Evolutionary conservation across 2,329 filamentous ascomycete species (phyloP), one percentile per base, ranked within the genome.

Genomic region (Knufia petricola): DNA sequence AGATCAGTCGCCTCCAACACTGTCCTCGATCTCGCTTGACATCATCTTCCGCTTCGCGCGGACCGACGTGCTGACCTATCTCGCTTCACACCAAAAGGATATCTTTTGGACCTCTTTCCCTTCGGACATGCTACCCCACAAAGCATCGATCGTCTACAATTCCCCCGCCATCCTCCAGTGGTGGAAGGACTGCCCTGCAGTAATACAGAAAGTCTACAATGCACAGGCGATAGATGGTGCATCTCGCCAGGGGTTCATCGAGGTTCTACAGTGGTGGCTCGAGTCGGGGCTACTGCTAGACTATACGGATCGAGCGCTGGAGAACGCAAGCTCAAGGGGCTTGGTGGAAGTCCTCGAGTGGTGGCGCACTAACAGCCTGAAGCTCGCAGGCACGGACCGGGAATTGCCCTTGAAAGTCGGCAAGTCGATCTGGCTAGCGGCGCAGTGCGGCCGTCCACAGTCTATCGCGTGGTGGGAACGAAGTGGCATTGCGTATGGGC

Each of bases 211-310:
- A 61, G 86, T 94, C 60, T 95, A 95, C 64, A 84, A 85, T 45
- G 72, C 77, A 32, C 87, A 94, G 64, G 86, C 88, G 9, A 75
- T 96, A 21, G 88, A 96, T 61, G 85, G 85, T 24, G 90, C 90
- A 4, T 94, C 86, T 1, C 82, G 84, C 47, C 84, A 87, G 50
- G 89, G 90, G 3, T 92, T 88, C 58, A 77, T 94, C 12, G 79
- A 86, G 55, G 82, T 94, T 0, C 75, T 96, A 1, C 85, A 95
- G 60, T 94, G 87, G 85, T 96, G 90, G 90, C 84, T 85, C 63
- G 76, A 83, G 19, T 87, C 84, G 0, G 85, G 84, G 0, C 73
- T 95, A 1, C 79, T 82, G 1, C 73, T 95, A 17, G 83, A 86
- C 56, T 95, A 92, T 65, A 94, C 85, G 9, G 87, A 95, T 63